Evolutionary conservation across 805 yeast genomes (phyloP).

Genomic region (Candida krabiensis): DNA sequence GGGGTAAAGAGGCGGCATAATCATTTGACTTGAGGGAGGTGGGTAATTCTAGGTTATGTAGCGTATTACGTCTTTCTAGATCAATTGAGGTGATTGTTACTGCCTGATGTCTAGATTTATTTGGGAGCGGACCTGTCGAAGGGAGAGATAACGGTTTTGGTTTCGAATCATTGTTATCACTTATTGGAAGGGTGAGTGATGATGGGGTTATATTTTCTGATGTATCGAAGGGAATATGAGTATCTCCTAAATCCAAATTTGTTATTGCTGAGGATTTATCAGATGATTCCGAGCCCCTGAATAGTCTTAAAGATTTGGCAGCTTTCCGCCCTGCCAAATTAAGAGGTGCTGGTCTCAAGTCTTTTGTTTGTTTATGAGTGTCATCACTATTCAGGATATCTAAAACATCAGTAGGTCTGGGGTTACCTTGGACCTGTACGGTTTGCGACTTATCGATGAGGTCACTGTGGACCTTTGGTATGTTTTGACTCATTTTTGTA

Average conservation of each 20-base stretch:
- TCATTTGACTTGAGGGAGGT: not conserved
- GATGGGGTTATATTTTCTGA: constrained; percentile 1
- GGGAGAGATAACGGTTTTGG: constrained; percentile 4
- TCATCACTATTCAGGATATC: constrained; percentile 1
- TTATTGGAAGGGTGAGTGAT: constrained; percentile 2
- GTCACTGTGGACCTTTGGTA: too few relatives aligned
- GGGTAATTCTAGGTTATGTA: not conserved
- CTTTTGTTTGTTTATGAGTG: constrained; percentile 5
- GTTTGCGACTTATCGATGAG: too few relatives aligned
- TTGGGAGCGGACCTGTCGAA: constrained; percentile 2
- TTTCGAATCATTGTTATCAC: not conserved
- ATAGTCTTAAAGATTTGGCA: constrained; percentile 55
- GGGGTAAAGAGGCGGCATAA: constrained; percentile 18
- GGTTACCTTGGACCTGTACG: too few relatives aligned
- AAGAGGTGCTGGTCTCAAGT: constrained; percentile 5
- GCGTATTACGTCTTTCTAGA: constrained; percentile 12
- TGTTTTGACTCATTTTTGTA: too few relatives aligned
- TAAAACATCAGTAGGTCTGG: constrained; percentile 1
- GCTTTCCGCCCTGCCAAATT: constrained; percentile 54
- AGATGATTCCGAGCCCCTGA: constrained; percentile 38
- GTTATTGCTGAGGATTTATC: constrained; percentile 8
- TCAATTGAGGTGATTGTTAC: constrained; percentile 16
- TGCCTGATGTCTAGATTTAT: constrained; percentile 11
- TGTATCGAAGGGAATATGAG: too few relatives aligned
- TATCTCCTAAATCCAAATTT: not conserved